A percentile compares a stretch with the other conserved stretches of the same genome.
Conservation (phyloP, 2,329 filamentous ascomycete species). For the Botryosphaeria dothidea region DNA sequence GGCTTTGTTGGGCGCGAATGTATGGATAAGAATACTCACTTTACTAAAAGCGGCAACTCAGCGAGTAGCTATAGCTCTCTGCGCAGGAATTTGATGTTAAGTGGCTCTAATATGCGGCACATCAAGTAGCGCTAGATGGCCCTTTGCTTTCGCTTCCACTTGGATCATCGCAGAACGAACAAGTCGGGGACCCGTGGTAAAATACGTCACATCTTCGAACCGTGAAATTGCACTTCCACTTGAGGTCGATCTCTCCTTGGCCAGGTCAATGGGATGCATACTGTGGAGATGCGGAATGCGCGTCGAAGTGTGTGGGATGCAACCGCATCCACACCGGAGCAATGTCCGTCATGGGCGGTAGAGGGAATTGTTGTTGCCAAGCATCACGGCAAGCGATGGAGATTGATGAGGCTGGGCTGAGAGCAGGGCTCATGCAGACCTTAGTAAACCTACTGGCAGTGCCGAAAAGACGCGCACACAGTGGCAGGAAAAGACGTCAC, state of each 20-base stretch:
- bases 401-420: slow-evolving; percentile 3
- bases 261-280: not conserved
- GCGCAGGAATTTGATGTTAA: not conserved
- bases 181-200: not conserved
- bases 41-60: not conserved
- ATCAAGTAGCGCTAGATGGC: not conserved
- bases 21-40: not conserved
- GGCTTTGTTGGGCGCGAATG: not conserved
- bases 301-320: not conserved
- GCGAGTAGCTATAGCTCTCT: not conserved
- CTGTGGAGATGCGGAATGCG: not conserved
- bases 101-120: not conserved
- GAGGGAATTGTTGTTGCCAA: not conserved
- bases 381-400: not conserved
- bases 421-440: not conserved
- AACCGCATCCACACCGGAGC: not conserved
- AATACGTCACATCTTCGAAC: not conserved
- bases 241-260: not conserved
- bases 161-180: not conserved
- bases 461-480: no score
- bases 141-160: not conserved
- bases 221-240: not conserved
- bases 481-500: no score
- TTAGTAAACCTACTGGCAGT: not conserved
- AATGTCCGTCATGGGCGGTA: not conserved